A percentile compares a stretch with the other conserved stretches of the same genome.
Evolutionary conservation across 2,329 filamentous ascomycete genomes (phyloP).

Genomic region (Sclerotinia minor): DNA sequence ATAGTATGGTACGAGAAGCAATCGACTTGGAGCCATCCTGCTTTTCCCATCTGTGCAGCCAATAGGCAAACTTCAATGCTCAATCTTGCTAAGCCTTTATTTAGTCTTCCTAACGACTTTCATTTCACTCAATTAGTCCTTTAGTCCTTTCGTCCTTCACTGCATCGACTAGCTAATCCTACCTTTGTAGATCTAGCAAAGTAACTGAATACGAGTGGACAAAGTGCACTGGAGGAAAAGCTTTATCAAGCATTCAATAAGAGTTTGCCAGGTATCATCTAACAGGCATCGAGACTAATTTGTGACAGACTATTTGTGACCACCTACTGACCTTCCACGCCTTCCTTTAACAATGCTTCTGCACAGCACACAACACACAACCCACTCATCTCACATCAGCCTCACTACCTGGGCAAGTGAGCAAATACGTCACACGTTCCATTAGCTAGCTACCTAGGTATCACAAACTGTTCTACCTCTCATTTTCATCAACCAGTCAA

Average conservation of each 20-base stretch:
- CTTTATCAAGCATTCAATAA: neutral
- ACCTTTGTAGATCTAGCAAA: neutral
- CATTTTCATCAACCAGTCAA: too few relatives aligned
- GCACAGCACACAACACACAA: neutral
- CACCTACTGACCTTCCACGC: too few relatives aligned
- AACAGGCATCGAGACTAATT: neutral
- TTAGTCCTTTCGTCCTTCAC: neutral
- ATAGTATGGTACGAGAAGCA: neutral
- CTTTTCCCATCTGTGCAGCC: too few relatives aligned
- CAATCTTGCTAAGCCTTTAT: too few relatives aligned
- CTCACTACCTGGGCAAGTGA: neutral
- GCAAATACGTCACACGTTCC: neutral
- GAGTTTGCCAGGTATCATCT: neutral
- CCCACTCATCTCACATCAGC: constrained; percentile 4
- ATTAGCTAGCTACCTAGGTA: neutral
- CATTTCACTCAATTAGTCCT: too few relatives aligned
- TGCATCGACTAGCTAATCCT: neutral
- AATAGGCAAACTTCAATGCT: too few relatives aligned
- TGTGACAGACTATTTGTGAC: neutral
- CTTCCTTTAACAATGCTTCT: neutral
- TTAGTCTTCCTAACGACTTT: too few relatives aligned
- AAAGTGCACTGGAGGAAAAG: neutral
- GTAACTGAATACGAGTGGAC: neutral
- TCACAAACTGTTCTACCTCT: neutral
- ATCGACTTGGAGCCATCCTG: neutral